Evolutionary conservation across 495 filamentous ascomycete genomes (phyloP).

Genomic region (Lasiosphaeria ovina): DNA sequence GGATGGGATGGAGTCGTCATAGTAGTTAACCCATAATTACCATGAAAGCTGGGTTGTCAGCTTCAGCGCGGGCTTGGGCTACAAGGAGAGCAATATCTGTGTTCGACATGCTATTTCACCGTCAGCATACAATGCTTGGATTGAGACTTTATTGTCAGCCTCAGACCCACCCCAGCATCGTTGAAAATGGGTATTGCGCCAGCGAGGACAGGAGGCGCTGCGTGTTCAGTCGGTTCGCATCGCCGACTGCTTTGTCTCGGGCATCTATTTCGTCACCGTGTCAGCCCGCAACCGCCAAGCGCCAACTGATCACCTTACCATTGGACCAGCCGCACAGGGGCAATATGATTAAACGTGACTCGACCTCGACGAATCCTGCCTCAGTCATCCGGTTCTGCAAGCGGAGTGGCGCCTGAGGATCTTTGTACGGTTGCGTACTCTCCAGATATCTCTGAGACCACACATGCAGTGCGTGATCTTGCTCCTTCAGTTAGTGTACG

Average conservation of each 20-base stretch:
- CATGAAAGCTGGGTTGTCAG: conserved; percentile 62
- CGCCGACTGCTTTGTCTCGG: conserved; percentile 61
- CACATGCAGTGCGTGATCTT: conserved; percentile 66
- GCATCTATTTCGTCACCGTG: conserved; percentile 45
- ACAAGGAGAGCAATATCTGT: conserved; percentile 65
- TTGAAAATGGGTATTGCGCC: conserved; percentile 60
- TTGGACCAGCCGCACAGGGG: conserved; percentile 74
- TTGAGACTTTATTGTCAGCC: conserved; percentile 14
- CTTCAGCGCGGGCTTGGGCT: conserved; percentile 64
- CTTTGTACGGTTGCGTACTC: conserved; percentile 65
- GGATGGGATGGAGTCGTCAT: neutral
- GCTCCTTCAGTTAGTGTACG: conserved; percentile 14
- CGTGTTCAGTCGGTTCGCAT: conserved; percentile 59
- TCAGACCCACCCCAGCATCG: conserved; percentile 40
- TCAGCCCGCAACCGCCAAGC: too few species aligned
- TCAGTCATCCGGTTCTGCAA: conserved; percentile 60
- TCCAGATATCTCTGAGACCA: conserved; percentile 71
- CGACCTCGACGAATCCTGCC: conserved; percentile 73
- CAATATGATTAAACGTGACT: conserved; percentile 63
- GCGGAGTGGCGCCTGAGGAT: conserved; percentile 64
- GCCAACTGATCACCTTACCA: conserved; percentile 40
- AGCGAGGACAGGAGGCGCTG: conserved; percentile 59
- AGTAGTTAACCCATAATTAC: conserved; percentile 28
- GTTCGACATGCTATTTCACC: conserved; percentile 54
- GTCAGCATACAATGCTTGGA: conserved; percentile 28